Evolutionary conservation across 257 asterid species (phyloP).

Genomic region (Leptodermis oblonga): DNA sequence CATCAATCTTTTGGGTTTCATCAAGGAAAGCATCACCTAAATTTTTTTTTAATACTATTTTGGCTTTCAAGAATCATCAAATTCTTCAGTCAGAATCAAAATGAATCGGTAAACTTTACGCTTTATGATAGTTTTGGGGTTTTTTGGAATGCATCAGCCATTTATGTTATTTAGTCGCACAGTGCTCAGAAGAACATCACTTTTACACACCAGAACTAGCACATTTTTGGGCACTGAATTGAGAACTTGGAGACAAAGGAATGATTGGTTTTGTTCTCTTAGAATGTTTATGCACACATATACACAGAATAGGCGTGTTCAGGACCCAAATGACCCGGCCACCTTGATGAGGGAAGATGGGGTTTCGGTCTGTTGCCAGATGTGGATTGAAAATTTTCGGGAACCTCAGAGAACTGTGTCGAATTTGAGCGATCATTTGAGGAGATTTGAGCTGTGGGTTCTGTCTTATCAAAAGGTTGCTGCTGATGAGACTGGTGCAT

Average conservation of each 20-base stretch:
- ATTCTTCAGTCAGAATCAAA: not conserved
- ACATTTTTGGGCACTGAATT: slow-evolving; percentile 28
- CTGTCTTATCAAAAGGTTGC: slow-evolving; percentile 90
- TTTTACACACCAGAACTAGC: slow-evolving; percentile 22
- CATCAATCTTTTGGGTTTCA: not conserved
- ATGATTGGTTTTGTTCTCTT: slow-evolving; percentile 29
- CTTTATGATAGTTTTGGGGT: slow-evolving; percentile 1
- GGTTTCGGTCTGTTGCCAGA: slow-evolving; percentile 62
- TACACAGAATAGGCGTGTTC: slow-evolving; percentile 44
- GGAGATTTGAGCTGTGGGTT: slow-evolving; percentile 95
- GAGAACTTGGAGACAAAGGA: slow-evolving; percentile 20
- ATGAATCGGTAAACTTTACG: not conserved
- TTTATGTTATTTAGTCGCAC: slow-evolving; percentile 32
- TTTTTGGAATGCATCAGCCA: slow-evolving; percentile 50
- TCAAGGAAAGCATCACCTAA: slow-evolving; percentile 10
- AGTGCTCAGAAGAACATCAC: slow-evolving; percentile 35
- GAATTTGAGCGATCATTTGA: slow-evolving; percentile 63
- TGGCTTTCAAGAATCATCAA: not conserved
- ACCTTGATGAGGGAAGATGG: slow-evolving; percentile 91
- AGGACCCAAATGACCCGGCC: slow-evolving; percentile 87
- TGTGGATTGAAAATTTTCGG: slow-evolving; percentile 84
- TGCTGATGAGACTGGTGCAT: slow-evolving; percentile 82
- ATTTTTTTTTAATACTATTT: not conserved
- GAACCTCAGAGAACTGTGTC: slow-evolving; percentile 59
- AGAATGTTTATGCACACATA: slow-evolving; percentile 44